Evolutionary conservation across 495 filamentous ascomycete genomes (phyloP).

Genomic region (Hypoxylon fuscum): DNA sequence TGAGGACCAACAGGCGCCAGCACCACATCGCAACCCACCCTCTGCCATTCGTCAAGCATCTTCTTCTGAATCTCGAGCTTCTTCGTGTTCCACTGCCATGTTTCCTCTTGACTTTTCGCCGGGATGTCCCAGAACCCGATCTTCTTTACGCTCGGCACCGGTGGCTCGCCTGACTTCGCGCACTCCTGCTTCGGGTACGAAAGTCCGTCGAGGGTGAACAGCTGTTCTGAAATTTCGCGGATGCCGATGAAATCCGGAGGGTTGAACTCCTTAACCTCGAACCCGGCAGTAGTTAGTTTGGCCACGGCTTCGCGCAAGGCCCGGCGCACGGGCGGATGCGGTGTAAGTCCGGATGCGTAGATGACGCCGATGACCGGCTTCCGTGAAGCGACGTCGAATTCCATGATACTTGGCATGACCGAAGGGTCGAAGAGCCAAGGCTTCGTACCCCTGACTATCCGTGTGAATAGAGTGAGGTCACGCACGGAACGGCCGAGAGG

Average conservation of each 20-base stretch:
- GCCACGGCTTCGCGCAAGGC: conserved; percentile 36
- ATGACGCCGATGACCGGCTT: conserved; percentile 57
- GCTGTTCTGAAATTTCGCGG: conserved; percentile 40
- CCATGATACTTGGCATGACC: conserved; percentile 39
- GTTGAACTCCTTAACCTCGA: conserved; percentile 26
- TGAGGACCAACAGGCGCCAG: conserved; percentile 46
- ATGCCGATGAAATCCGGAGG: conserved; percentile 37
- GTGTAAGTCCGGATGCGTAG: conserved; percentile 45
- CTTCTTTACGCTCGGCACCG: conserved; percentile 42
- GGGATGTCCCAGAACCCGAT: conserved; percentile 45
- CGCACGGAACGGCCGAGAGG: conserved; percentile 40
- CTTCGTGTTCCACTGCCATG: conserved; percentile 46
- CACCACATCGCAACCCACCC: conserved; percentile 44
- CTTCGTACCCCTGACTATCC: conserved; percentile 32
- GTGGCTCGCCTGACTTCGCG: conserved; percentile 42
- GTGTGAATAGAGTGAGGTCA: conserved; percentile 39
- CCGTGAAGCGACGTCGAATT: conserved; percentile 3
- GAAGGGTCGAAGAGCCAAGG: conserved; percentile 43
- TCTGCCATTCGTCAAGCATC: conserved; percentile 46
- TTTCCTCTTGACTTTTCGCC: conserved; percentile 44
- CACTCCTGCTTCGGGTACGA: conserved; percentile 45
- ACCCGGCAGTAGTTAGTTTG: conserved; percentile 36
- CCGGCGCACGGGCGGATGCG: conserved; percentile 35
- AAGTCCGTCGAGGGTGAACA: conserved; percentile 47
- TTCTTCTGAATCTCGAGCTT: conserved; percentile 38